Percentiles rank a stretch among this genome's conserved stretches.
These are phyloP conservation scores for Mycogone perniciosa DNA, from an alignment of 2,329 filamentous ascomycete genomes.

Conservation along the genomic window DNA sequence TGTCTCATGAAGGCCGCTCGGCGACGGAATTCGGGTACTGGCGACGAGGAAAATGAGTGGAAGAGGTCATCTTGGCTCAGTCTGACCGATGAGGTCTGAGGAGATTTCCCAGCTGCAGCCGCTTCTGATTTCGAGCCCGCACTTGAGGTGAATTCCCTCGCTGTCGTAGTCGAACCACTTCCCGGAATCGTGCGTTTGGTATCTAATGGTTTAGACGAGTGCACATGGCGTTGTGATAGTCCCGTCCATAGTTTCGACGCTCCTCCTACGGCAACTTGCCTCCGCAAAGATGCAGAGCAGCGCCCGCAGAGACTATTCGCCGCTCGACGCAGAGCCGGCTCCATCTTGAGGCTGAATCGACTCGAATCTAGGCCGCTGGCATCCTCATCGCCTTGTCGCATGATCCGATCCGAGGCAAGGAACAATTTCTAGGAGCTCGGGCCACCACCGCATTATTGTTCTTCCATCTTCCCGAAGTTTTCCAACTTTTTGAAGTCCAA, in stretches of 20 bases:
- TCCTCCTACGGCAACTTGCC: slow-evolving; percentile 22
- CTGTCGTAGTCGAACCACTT: slow-evolving; percentile 13
- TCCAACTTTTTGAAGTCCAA: slow-evolving; percentile 25
- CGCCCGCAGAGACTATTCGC: slow-evolving; percentile 35
- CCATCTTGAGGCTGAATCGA: slow-evolving; percentile 25
- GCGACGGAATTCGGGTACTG: slow-evolving; percentile 78
- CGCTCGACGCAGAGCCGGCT: slow-evolving; percentile 35
- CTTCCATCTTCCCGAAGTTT: slow-evolving; percentile 23
- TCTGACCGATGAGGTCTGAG: slow-evolving; percentile 21
- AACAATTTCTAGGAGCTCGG: slow-evolving; percentile 22
- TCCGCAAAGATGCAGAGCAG: slow-evolving; percentile 31
- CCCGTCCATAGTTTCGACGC: slow-evolving; percentile 21
- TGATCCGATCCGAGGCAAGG: background rate
- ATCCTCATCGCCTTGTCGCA: slow-evolving; percentile 1
- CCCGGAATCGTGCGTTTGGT: slow-evolving; percentile 14
- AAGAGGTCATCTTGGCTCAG: slow-evolving; percentile 79
- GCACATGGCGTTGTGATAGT: slow-evolving; percentile 24
- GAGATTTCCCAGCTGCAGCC: slow-evolving; percentile 18
- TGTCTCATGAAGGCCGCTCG: slow-evolving; percentile 88
- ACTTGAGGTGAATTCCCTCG: slow-evolving; percentile 28
- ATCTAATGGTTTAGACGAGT: slow-evolving; percentile 20
- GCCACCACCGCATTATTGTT: slow-evolving; percentile 32
- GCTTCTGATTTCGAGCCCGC: slow-evolving; percentile 22
- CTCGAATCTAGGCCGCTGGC: slow-evolving; percentile 4
- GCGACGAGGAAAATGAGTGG: slow-evolving; percentile 84